phyloP scores from a whole-genome alignment of 2,329 filamentous ascomycete species.

The Xylaria sp. region DNA sequence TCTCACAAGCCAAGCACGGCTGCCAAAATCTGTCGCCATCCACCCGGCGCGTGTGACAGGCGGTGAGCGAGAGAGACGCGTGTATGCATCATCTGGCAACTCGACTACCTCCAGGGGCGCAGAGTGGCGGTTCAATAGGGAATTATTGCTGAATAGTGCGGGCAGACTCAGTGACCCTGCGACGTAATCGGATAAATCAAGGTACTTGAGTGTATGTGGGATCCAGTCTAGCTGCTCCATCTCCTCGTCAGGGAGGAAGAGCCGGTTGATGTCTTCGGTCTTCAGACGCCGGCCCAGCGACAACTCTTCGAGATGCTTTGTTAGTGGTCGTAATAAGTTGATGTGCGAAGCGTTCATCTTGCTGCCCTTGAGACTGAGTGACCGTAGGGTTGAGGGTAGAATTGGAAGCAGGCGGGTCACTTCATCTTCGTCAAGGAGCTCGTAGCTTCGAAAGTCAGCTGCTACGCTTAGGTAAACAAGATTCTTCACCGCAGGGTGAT shows the following conservation, averaged over 20 bases:
- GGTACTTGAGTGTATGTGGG: slow-evolving; percentile 74
- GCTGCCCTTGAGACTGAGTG: slow-evolving; percentile 80
- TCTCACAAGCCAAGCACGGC: slow-evolving; percentile 72
- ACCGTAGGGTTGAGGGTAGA: slow-evolving; percentile 75
- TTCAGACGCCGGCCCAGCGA: slow-evolving; percentile 76
- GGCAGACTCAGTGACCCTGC: slow-evolving; percentile 70
- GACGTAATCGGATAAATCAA: slow-evolving; percentile 80
- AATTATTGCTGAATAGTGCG: slow-evolving; percentile 62
- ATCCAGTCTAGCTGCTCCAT: slow-evolving; percentile 58
- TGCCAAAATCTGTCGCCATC: slow-evolving; percentile 76
- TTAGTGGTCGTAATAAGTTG: slow-evolving; percentile 70
- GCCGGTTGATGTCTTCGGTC: slow-evolving; percentile 71
- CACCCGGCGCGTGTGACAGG: slow-evolving; percentile 73
- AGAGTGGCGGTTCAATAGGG: slow-evolving; percentile 69
- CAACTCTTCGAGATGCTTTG: slow-evolving; percentile 80
- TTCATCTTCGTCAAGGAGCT: slow-evolving; percentile 74
- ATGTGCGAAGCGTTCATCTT: slow-evolving; percentile 75
- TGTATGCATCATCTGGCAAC: slow-evolving; percentile 74
- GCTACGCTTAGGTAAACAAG: slow-evolving; percentile 79
- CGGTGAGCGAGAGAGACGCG: slow-evolving; percentile 71
- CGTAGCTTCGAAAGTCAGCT: slow-evolving; percentile 76
- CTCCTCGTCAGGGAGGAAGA: slow-evolving; percentile 66
- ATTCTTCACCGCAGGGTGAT: slow-evolving; percentile 74
- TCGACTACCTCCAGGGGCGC: slow-evolving; percentile 81
- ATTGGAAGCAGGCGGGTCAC: slow-evolving; percentile 72